Percentiles rank a stretch among this genome's conserved stretches.
phyloP scores from a whole-genome alignment of 768 basidiomycete genomes.

The Hemileccinum impolitum region DNA sequence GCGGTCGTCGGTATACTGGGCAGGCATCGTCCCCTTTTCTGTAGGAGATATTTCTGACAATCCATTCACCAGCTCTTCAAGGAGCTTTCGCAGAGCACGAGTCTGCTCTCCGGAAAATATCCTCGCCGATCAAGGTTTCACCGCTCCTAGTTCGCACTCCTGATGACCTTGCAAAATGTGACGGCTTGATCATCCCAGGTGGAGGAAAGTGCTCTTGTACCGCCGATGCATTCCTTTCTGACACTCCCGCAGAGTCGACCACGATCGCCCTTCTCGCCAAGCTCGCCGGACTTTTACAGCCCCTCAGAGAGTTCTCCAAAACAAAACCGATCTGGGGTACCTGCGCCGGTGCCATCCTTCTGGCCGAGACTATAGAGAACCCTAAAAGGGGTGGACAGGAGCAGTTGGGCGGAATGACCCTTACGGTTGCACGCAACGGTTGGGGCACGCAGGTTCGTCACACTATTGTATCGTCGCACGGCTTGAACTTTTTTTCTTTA shows the following conservation, averaged over 20 bases:
- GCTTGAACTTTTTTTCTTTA: constrained; percentile 27
- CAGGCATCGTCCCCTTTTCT: constrained; percentile 19
- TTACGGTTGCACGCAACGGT: constrained; percentile 82
- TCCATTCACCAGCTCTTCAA: constrained; percentile 64
- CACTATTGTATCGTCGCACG: background rate
- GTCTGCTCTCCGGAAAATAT: constrained; percentile 57
- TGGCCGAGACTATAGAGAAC: constrained; percentile 69
- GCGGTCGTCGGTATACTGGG: constrained; percentile 53
- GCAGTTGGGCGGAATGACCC: constrained; percentile 73
- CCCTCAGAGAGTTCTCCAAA: constrained; percentile 68
- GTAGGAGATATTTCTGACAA: background rate
- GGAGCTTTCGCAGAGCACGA: constrained; percentile 92
- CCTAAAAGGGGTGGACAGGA: constrained; percentile 88
- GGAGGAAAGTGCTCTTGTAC: constrained; percentile 52
- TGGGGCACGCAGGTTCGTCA: constrained; percentile 85
- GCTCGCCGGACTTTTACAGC: constrained; percentile 75
- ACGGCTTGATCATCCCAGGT: constrained; percentile 90
- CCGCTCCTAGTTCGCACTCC: constrained; percentile 65
- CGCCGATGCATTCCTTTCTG: background rate
- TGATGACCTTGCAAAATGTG: constrained; percentile 71
- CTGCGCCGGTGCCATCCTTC: constrained; percentile 91
- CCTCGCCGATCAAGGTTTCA: constrained; percentile 41
- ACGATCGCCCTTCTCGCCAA: constrained; percentile 80
- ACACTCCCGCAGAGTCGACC: constrained; percentile 66
- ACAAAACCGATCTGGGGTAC: constrained; percentile 89